phyloP scores from a whole-genome alignment of 768 basidiomycete genomes.

The Basidioascus undulatus region DNA sequence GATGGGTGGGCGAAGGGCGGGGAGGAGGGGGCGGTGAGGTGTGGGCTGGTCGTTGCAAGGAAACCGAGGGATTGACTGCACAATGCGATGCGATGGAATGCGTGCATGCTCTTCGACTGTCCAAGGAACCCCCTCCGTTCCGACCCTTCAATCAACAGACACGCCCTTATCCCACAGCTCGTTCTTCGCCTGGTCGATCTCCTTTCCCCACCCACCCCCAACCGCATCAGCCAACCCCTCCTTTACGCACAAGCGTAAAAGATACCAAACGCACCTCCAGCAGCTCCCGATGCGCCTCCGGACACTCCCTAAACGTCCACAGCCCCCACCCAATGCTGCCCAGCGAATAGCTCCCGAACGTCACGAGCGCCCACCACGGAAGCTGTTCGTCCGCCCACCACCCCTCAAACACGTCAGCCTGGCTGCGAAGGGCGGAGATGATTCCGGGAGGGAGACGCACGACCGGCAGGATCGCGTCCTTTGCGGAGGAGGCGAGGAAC shows the following conservation, averaged over 20 bases:
- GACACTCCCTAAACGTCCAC: conserved; percentile 48
- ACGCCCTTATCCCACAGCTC: conserved; percentile 37
- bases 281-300: conserved; percentile 51
- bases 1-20: no score
- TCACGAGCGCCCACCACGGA: conserved; percentile 59
- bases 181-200: conserved; percentile 34
- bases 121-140: not conserved
- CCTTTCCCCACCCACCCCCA: conserved; percentile 20
- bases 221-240: not conserved
- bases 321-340: conserved; percentile 53
- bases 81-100: no score
- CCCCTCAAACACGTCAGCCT: no score
- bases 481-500: no score
- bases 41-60: no score
- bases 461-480: no score
- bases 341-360: conserved; percentile 56
- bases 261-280: conserved; percentile 26
- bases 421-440: no score
- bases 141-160: conserved; percentile 27
- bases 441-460: no score
- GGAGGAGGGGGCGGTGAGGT: no score
- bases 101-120: not conserved
- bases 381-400: no score
- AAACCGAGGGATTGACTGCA: no score
- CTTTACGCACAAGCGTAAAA: not conserved